A percentile compares a stretch with the other conserved stretches of the same genome.
These are phyloP conservation scores for Candida dajiaensis DNA, from an alignment of 805 yeast genomes.

Conservation along the genomic window DNA sequence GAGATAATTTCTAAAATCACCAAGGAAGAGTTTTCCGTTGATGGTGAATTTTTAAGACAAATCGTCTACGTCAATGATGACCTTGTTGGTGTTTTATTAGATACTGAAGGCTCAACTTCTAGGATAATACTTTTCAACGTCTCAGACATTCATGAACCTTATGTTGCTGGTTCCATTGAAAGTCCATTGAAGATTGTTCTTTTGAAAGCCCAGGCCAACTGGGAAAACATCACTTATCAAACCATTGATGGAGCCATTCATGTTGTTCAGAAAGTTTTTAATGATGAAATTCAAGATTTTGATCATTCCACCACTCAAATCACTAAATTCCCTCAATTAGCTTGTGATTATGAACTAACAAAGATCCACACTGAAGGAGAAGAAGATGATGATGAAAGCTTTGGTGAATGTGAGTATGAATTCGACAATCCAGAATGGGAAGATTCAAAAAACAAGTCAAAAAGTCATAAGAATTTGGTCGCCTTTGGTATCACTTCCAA, in stretches of 20 bases:
- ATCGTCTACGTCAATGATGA: conserved; percentile 49
- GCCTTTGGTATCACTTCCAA: conserved; percentile 71
- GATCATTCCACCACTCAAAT: conserved; percentile 29
- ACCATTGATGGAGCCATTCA: conserved; percentile 57
- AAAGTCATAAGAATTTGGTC: conserved; percentile 22
- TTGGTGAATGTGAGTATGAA: conserved; percentile 8
- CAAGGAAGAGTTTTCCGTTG: conserved; percentile 31
- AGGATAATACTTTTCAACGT: conserved; percentile 47
- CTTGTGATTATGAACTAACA: conserved; percentile 52
- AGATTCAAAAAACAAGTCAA: conserved; percentile 2
- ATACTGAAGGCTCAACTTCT: conserved; percentile 41
- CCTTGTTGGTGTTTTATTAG: conserved; percentile 53
- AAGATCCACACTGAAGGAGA: conserved; percentile 17
- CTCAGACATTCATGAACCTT: conserved; percentile 35
- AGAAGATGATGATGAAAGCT: conserved; percentile 23
- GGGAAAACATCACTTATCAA: conserved; percentile 47
- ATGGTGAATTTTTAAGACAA: conserved; percentile 52
- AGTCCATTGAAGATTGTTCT: conserved; percentile 47
- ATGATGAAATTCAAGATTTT: conserved; percentile 21
- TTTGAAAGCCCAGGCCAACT: conserved; percentile 49
- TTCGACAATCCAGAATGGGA: conserved; percentile 4
- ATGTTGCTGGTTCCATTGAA: conserved; percentile 35
- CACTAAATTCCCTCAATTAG: conserved; percentile 61
- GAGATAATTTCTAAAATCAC: conserved; percentile 15
- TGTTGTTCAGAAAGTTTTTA: conserved; percentile 25